Evolutionary conservation across 768 basidiomycete species (phyloP).

Genomic region (Sporobolomyces pararoseus): DNA sequence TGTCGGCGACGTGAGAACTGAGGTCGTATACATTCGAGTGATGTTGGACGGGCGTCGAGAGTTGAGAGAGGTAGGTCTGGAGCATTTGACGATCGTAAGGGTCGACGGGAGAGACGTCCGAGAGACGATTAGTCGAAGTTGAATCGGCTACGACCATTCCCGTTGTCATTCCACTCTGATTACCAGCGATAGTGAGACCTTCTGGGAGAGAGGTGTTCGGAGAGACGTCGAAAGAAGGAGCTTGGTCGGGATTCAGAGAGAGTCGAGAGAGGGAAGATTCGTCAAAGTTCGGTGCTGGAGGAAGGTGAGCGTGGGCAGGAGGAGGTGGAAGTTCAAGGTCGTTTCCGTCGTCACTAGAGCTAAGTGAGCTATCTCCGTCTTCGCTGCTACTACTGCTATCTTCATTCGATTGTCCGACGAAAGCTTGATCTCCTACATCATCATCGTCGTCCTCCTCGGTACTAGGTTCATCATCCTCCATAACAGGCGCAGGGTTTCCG

Average conservation of each 20-base stretch:
- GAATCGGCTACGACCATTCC: slow-evolving; percentile 48
- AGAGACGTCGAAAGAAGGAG: slow-evolving; percentile 30
- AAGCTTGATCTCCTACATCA: slow-evolving; percentile 21
- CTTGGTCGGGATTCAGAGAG: slow-evolving; percentile 31
- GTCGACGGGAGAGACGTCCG: slow-evolving; percentile 16
- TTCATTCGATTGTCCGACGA: slow-evolving; percentile 48
- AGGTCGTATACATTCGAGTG: slow-evolving; percentile 49
- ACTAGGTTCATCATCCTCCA: slow-evolving; percentile 45
- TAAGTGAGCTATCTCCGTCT: neutral
- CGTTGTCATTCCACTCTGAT: slow-evolving; percentile 44
- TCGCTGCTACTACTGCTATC: slow-evolving; percentile 44
- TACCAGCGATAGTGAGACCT: slow-evolving; percentile 48
- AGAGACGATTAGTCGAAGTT: slow-evolving; percentile 68
- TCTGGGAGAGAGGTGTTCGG: slow-evolving; percentile 43
- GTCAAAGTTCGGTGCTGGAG: neutral
- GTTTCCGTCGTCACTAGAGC: slow-evolving; percentile 18
- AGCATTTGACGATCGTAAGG: slow-evolving; percentile 67
- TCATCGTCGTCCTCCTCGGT: slow-evolving; percentile 25
- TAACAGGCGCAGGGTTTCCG: slow-evolving; percentile 5
- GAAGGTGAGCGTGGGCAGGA: neutral
- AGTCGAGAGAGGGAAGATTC: slow-evolving; percentile 17
- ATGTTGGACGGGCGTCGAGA: slow-evolving; percentile 53
- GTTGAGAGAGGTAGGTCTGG: slow-evolving; percentile 58
- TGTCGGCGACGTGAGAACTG: slow-evolving; percentile 51
- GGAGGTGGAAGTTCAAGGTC: neutral